phyloP scores from a whole-genome alignment of 441 rosid genomes.

The Bruguiera hainesii region DNA sequence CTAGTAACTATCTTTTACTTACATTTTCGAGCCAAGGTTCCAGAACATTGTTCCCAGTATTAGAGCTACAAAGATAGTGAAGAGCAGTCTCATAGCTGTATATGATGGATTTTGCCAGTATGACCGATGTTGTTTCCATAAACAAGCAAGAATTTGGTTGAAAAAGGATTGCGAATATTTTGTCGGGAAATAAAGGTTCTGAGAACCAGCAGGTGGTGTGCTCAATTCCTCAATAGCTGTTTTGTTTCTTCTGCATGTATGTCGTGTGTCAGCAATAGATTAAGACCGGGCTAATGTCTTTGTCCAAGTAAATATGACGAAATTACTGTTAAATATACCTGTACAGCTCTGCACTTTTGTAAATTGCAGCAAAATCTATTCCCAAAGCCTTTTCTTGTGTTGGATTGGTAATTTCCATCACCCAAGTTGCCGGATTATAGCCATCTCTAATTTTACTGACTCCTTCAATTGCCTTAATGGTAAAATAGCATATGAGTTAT shows the following conservation, averaged over 20 bases:
- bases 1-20: conserved; percentile 5
- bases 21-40: conserved; percentile 65
- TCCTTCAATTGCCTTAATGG: conserved; percentile 49
- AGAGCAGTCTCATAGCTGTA: conserved; percentile 61
- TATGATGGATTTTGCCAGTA: conserved; percentile 76
- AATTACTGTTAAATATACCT: conserved; percentile 29
- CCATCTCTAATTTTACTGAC: conserved; percentile 64
- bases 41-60: conserved; percentile 72
- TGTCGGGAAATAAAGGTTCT: conserved; percentile 52
- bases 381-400: conserved; percentile 53
- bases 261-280: too few relatives aligned
- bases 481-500: neutral
- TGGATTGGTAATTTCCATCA: conserved; percentile 60
- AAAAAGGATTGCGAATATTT: conserved; percentile 53
- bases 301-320: neutral
- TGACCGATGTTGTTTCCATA: conserved; percentile 71
- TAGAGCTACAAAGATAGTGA: conserved; percentile 51
- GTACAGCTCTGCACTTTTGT: conserved; percentile 56
- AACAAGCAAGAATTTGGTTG: conserved; percentile 58
- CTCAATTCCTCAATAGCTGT: conserved; percentile 48
- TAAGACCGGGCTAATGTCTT: too few relatives aligned
- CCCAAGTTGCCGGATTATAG: conserved; percentile 80
- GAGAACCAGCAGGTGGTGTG: conserved; percentile 49
- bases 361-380: conserved; percentile 56
- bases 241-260: conserved; percentile 53